Evolutionary conservation across 148 eudicot species (phyloP).

Genomic region (Oxyria digyna): DNA sequence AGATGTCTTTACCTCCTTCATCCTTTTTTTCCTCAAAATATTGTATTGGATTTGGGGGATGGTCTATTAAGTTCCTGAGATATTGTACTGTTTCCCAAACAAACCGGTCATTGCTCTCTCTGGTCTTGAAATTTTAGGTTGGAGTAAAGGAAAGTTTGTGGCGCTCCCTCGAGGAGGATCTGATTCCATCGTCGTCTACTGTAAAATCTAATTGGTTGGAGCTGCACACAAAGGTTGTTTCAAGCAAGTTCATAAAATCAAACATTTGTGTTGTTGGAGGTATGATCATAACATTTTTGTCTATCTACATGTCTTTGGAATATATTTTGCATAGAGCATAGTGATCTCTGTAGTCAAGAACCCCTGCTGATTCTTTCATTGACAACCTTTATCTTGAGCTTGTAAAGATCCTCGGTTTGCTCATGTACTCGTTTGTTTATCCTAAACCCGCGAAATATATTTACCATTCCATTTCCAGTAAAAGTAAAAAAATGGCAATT

Average conservation of each 20-base stretch:
- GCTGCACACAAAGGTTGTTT: conserved; percentile 49
- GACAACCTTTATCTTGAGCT: too few species aligned
- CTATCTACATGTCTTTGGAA: background rate
- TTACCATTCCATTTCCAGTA: too few species aligned
- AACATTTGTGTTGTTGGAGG: conserved; percentile 94
- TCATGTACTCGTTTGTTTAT: too few species aligned
- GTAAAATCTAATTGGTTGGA: conserved; percentile 85
- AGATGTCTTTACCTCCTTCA: conserved; percentile 21
- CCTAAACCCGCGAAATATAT: too few species aligned
- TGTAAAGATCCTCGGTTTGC: too few species aligned
- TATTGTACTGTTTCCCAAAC: background rate
- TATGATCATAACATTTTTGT: conserved; percentile 26
- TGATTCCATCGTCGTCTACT: conserved; percentile 51
- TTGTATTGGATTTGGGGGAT: background rate
- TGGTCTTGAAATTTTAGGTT: conserved; percentile 27
- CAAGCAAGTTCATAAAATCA: conserved; percentile 47
- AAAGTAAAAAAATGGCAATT: background rate
- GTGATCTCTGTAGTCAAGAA: background rate
- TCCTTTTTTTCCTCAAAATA: background rate
- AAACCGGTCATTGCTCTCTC: background rate
- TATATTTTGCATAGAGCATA: background rate
- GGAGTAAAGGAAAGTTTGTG: conserved; percentile 61
- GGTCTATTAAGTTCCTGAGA: background rate
- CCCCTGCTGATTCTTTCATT: background rate
- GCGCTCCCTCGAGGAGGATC: conserved; percentile 80